Base-by-base conservation (phyloP, 192 early-diverging fungal genomes). In the Helicostylum pulchrum region DNA sequence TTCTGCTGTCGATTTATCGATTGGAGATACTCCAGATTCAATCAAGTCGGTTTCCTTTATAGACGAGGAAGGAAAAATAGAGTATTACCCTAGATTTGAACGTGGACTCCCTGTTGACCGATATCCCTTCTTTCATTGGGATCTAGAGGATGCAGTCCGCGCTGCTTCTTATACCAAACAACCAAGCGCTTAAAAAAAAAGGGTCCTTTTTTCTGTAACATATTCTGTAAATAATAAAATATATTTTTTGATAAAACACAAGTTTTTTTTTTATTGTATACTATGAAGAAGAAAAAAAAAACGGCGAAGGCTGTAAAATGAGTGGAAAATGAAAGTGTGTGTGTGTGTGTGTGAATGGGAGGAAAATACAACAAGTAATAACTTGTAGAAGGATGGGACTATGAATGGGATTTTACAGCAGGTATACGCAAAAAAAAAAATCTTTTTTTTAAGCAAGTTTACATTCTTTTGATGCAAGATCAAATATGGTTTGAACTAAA, bases 401-500 rank as follows among this genome's bases (percentile, higher is more conserved):
- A 26, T 39, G 36, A 9, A 9, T 39, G 36, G 9, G 5, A 39
- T 39, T 39, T 39, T 39, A 39, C 36, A 39, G 36, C 39, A 10
- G 57, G 57, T 59, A 59, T 59, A 59, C 57, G 43, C 21, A 43
- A 57, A 57, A 20, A 36, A 54, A 54, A 19, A 55, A 32, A 15
- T 14, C 3, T 19, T 9, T 17, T 9, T 48, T 48, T 19, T 59
- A 59, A 45, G 32, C 57, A 34, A 68, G 59, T 8, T 14, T 12
- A 32, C 67, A 68, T 21, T 36, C 21, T 52, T 68, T 53, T 30
- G 50, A 53, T 39, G 21, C 60, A 15, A 53, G 23, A 30, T 46
- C 43, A 47, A 52, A 68, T 10, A 72, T 58, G 14, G 71, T 63
- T 52, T 72, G 71, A 11, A 72, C 71, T 9, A 72, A 51, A 53